These are phyloP conservation scores for Microascus cirrosus DNA, from an alignment of 2,329 filamentous ascomycete genomes.

Conservation along the genomic window DNA sequence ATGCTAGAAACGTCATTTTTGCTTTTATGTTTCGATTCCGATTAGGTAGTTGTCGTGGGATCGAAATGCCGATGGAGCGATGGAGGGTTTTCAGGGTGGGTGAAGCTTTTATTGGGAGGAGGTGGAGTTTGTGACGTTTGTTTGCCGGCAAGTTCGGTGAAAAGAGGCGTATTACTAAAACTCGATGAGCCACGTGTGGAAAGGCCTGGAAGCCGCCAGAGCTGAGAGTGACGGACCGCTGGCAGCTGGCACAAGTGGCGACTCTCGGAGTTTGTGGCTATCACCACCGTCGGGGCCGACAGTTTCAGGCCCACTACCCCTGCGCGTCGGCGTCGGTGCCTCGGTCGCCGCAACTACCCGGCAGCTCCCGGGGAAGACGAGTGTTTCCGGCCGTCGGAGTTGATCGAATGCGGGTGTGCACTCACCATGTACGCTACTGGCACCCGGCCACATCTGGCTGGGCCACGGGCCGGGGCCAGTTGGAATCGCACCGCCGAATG, in stretches of 20 bases:
- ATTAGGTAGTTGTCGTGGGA: not conserved
- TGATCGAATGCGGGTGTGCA: too few relatives aligned
- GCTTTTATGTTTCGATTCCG: not conserved
- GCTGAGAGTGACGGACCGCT: not conserved
- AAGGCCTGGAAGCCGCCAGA: constrained; percentile 2
- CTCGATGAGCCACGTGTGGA: constrained; percentile 1
- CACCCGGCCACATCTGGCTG: too few relatives aligned
- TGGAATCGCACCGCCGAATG: too few relatives aligned
- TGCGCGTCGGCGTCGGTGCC: too few relatives aligned
- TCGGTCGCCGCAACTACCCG: too few relatives aligned
- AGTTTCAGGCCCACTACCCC: not conserved
- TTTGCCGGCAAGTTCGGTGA: not conserved
- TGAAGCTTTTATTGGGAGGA: not conserved
- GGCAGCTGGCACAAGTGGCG: not conserved
- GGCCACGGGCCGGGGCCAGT: too few relatives aligned
- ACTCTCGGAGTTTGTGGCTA: not conserved
- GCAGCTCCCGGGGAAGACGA: too few relatives aligned
- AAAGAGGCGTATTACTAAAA: not conserved
- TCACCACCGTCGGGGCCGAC: not conserved
- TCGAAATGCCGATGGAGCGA: not conserved
- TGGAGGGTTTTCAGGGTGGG: not conserved
- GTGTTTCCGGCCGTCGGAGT: too few relatives aligned
- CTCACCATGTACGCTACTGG: too few relatives aligned
- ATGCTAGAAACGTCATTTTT: constrained; percentile 6
- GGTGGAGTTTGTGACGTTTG: not conserved